Evolutionary conservation across 2,329 filamentous ascomycete species (phyloP), one percentile per base, ranked within the genome.

Genomic region (Penicillium sp.): DNA sequence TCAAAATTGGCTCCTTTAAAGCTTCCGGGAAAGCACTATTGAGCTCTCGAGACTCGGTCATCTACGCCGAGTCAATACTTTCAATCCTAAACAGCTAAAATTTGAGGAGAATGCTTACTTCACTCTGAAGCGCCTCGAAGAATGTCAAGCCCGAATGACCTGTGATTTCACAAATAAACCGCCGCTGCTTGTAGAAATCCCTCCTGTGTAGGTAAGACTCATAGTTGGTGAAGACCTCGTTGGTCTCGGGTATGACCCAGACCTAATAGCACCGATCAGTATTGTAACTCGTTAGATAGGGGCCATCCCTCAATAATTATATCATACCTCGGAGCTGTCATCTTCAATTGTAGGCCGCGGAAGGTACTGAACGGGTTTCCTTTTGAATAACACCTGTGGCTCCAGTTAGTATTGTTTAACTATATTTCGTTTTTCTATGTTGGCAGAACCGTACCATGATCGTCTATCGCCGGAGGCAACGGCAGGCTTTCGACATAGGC

Each of bases 121-220:
- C 91, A 76, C 91, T 96, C 73, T 90, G 86, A 28, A 93, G 82
- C 24, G 94, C 94, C 64, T 96, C 91, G 68, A 97, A 97, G 73
- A 95, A 99, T 3, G 85, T 93, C 63, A 97, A 79, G 53, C 88
- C 88, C 28, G 91, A 95, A 71, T 96, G 93, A 54, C 94, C 94
- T 12, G 91, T 96, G 63, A 97, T 95, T 70, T 96, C 90, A 74
- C 95, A 96, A 60, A 95, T 96, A 73, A 97, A 99, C 55, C 88
- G 86, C 68, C 86, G 90, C 86, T 95, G 90, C 65, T 89, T 91
- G 71, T 96, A 96, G 70, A 96, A 97, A 71, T 97, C 92, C 82
- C 92, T 87, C 58, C 92, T 85, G 65, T 83, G 82, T 35, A 97
- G 76, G 74, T 96, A 99, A 43, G 88, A 85, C 67, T 97, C 92